Evolutionary conservation across 352 stramenopile genomes (phyloP).

Genomic region (Globisporangium sylvaticum): DNA sequence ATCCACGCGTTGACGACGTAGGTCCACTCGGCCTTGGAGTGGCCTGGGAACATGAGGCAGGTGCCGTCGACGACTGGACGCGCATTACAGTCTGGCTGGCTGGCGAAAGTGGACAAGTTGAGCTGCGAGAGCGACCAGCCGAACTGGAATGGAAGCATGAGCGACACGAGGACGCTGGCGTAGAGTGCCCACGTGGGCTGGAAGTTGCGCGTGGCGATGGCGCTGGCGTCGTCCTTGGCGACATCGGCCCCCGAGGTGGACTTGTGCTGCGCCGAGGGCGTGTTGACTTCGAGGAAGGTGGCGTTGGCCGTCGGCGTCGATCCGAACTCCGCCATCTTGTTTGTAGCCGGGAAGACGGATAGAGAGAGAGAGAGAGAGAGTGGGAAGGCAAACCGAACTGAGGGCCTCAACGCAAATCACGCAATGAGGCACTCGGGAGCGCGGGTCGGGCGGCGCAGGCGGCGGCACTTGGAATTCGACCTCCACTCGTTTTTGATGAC

Average conservation of each 20-base stretch:
- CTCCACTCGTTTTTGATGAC: too few relatives aligned
- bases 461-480: too few relatives aligned
- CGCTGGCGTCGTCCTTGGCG: background rate
- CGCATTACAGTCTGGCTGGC: constrained; percentile 33
- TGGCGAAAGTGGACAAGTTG: constrained; percentile 44
- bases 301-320: background rate
- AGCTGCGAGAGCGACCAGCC: constrained; percentile 57
- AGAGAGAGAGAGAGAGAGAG: too few relatives aligned
- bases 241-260: too few relatives aligned
- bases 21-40: constrained; percentile 50
- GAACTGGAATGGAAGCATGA: constrained; percentile 48
- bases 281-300: background rate
- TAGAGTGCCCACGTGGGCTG: constrained; percentile 39
- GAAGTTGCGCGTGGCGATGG: background rate
- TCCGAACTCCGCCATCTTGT: too few relatives aligned
- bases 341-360: too few relatives aligned
- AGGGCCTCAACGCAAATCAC: too few relatives aligned
- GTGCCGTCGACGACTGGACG: constrained; percentile 31
- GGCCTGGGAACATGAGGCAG: constrained; percentile 61
- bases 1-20: constrained; percentile 53
- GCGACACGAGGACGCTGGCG: constrained; percentile 27
- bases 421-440: too few relatives aligned
- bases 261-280: background rate
- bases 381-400: too few relatives aligned
- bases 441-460: too few relatives aligned